phyloP scores from a whole-genome alignment of 306 rosid genomes.

The Urtica urens region DNA sequence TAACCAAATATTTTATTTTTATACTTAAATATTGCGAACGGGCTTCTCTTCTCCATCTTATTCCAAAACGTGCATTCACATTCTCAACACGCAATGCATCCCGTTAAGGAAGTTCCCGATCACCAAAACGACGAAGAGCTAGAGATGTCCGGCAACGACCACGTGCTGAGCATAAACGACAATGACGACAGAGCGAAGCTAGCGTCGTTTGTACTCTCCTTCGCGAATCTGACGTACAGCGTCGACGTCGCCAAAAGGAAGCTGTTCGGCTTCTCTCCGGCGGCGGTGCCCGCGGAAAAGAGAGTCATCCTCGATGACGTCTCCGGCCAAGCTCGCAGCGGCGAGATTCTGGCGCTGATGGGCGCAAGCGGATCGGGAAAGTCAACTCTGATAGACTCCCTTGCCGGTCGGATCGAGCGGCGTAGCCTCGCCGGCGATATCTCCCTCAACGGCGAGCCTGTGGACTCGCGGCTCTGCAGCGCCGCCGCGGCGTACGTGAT shows the following conservation, averaged over 20 bases:
- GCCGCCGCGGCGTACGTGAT: constrained; percentile 86
- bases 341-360: constrained; percentile 75
- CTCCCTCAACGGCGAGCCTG: constrained; percentile 60
- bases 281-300: constrained; percentile 3
- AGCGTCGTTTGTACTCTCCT: constrained; percentile 64
- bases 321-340: constrained; percentile 79
- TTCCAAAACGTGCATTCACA: neutral
- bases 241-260: constrained; percentile 47
- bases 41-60: neutral
- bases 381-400: constrained; percentile 73
- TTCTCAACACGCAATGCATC: neutral
- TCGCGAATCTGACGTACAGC: constrained; percentile 59
- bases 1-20: too few relatives aligned
- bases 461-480: constrained; percentile 60
- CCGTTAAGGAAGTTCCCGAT: neutral
- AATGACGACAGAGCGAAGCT: constrained; percentile 8
- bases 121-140: constrained; percentile 25
- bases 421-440: constrained; percentile 63
- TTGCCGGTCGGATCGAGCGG: constrained; percentile 67
- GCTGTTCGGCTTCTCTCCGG: constrained; percentile 17
- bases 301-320: constrained; percentile 62
- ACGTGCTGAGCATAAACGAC: constrained; percentile 21
- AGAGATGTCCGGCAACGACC: constrained; percentile 48
- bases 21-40: too few relatives aligned
- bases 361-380: constrained; percentile 96